Percentiles rank a stretch among this genome's conserved stretches.
Evolutionary conservation across 768 basidiomycete species (phyloP).

Genomic region (Russula foetens): DNA sequence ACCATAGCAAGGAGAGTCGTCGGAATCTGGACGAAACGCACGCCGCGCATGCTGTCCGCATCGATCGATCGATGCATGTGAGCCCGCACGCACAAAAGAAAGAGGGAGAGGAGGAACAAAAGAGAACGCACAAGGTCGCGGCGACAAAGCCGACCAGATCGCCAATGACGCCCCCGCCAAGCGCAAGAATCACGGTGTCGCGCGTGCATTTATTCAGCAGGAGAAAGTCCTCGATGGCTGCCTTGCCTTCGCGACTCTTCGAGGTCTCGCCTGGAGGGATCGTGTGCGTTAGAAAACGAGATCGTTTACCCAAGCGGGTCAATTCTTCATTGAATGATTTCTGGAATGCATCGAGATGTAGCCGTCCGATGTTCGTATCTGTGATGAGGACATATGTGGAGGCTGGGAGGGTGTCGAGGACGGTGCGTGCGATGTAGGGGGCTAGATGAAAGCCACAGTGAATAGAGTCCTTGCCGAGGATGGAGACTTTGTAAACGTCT

Average conservation of each 20-base stretch:
- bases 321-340: slow-evolving; percentile 50
- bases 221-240: slow-evolving; percentile 88
- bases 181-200: slow-evolving; percentile 86
- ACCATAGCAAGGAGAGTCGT: slow-evolving; percentile 98
- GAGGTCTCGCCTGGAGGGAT: slow-evolving; percentile 89
- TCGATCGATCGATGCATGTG: neutral
- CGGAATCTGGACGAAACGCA: slow-evolving; percentile 92
- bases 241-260: slow-evolving; percentile 88
- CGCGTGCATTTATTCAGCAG: slow-evolving; percentile 82
- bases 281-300: slow-evolving; percentile 69
- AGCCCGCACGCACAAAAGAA: neutral
- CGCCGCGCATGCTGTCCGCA: slow-evolving; percentile 83
- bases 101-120: neutral
- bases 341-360: slow-evolving; percentile 66
- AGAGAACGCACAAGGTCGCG: slow-evolving; percentile 77
- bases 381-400: slow-evolving; percentile 90
- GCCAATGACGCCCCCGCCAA: slow-evolving; percentile 96
- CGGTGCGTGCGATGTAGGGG: slow-evolving; percentile 69
- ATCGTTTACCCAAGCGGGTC: slow-evolving; percentile 22
- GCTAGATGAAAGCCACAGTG: slow-evolving; percentile 42
- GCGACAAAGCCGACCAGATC: slow-evolving; percentile 96
- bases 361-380: slow-evolving; percentile 79
- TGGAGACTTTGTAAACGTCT: slow-evolving; percentile 38
- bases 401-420: slow-evolving; percentile 61
- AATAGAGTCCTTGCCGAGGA: slow-evolving; percentile 40